Conservation (phyloP, 2,329 filamentous ascomycete species). For the Stagonosporopsis tanaceti region DNA sequence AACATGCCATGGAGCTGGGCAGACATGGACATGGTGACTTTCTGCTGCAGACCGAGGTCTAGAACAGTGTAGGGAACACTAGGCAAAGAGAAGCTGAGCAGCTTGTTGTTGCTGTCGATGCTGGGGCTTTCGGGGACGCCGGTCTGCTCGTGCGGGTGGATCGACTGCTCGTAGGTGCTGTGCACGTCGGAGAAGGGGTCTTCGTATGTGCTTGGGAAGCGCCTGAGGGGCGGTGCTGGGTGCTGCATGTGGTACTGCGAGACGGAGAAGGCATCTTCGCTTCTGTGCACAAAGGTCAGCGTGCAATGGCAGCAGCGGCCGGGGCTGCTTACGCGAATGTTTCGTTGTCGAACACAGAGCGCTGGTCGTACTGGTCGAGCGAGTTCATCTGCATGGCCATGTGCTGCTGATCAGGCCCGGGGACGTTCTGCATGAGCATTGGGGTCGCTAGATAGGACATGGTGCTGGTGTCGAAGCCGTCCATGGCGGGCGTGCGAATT, state of each 20-base stretch:
- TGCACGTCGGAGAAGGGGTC: slow-evolving; percentile 61
- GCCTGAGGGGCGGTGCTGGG: slow-evolving; percentile 55
- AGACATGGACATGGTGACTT: slow-evolving; percentile 70
- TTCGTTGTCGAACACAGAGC: slow-evolving; percentile 67
- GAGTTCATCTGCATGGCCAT: slow-evolving; percentile 55
- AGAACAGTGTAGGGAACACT: slow-evolving; percentile 65
- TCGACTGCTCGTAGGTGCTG: slow-evolving; percentile 57
- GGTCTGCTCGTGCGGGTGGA: slow-evolving; percentile 55
- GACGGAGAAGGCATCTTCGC: slow-evolving; percentile 58
- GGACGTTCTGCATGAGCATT: slow-evolving; percentile 63
- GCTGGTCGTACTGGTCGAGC: slow-evolving; percentile 65
- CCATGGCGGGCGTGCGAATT: slow-evolving; percentile 48
- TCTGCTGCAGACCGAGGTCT: slow-evolving; percentile 68
- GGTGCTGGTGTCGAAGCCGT: slow-evolving; percentile 67
- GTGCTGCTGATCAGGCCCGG: slow-evolving; percentile 51
- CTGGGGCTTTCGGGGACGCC: slow-evolving; percentile 60
- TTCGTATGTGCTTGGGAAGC: slow-evolving; percentile 59
- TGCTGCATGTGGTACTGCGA: slow-evolving; percentile 52
- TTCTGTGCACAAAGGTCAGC: slow-evolving; percentile 51
- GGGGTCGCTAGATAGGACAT: slow-evolving; percentile 69
- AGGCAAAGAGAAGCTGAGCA: slow-evolving; percentile 60
- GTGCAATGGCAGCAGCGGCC: slow-evolving; percentile 9
- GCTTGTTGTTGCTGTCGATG: slow-evolving; percentile 69
- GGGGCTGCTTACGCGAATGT: slow-evolving; percentile 61
- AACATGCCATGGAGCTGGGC: slow-evolving; percentile 90